A percentile compares a stretch with the other conserved stretches of the same genome.
Conservation (phyloP, 306 rosid genomes). For the Trifolium fragiferum region DNA sequence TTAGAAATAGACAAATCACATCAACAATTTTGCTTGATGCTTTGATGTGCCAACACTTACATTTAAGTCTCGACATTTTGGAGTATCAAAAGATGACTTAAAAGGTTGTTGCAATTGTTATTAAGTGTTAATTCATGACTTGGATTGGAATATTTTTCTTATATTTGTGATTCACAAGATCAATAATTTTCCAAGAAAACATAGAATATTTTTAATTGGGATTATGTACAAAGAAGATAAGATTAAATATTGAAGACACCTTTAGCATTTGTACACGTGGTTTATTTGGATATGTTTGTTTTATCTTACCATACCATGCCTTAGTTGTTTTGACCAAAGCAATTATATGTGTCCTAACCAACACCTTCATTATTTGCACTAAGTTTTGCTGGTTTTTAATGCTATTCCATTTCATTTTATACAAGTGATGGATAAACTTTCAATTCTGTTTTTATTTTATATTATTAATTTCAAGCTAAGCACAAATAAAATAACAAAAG, state of each 20-base stretch:
- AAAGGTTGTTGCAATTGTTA: neutral
- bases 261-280: constrained; percentile 36
- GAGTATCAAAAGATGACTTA: constrained; percentile 16
- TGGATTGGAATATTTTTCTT: neutral
- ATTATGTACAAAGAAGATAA: constrained; percentile 35
- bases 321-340: constrained; percentile 2
- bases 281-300: constrained; percentile 22
- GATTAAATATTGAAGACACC: constrained; percentile 27
- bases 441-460: neutral
- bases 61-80: neutral
- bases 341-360: constrained; percentile 11
- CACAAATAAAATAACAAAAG: neutral
- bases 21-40: constrained; percentile 24
- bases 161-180: constrained; percentile 28
- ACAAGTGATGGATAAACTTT: neutral
- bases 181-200: constrained; percentile 32
- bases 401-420: neutral
- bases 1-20: neutral
- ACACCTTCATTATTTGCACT: constrained; percentile 14
- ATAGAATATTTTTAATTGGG: neutral
- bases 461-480: neutral
- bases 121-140: neutral
- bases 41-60: constrained; percentile 5
- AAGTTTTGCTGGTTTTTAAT: neutral
- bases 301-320: neutral